Evolutionary conservation across 1,284 basidiomycete genomes (phyloP), one percentile per base, ranked within the genome.

Genomic region (Phellopilus nigrolimitatus): DNA sequence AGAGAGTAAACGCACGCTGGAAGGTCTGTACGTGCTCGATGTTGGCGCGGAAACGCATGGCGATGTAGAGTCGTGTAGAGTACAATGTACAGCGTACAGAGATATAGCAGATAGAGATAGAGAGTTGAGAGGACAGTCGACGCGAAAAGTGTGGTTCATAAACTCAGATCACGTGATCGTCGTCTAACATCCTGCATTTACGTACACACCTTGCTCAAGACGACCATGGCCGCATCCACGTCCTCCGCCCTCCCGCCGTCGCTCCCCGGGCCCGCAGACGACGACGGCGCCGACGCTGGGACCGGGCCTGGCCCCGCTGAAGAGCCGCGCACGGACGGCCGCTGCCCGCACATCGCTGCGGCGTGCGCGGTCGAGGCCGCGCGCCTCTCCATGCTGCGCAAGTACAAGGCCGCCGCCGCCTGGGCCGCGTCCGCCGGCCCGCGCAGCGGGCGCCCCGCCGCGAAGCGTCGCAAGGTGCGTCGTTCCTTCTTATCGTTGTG

Each of bases 31-130:
- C 78, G 61, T 84, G 82, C 54, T 76, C 71, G 45, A 87, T 72
- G 0, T 71, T 70, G 12, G 84, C 80, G 55, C 84, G 69, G 64
- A 87, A 85, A 41, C 84, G 74, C 84, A 87, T 87, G n/a, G 15
- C 45, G n/a, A n/a, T 8, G 13, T 10, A 19, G 30, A 4, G 28
- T 7, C 6, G 28, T 7, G 6, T 7, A 7, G 6, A 6, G 28
- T 30, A 30, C 28, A 30, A 12, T 7, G n/a, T 13, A 36, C n/a
- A 37, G 2, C 3, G n/a, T 15, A 3, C 1, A 15, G 34, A 37
- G 8, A 15, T 37, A 37, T 7, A 37, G 15, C 28, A 12, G 12
- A 30, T 6, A 30, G 7, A 12, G 12, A 7, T 7, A 12, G 7
- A 30, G 28, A 30, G 28, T 7, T 30, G 28, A 30, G 6, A 30